phyloP scores from a whole-genome alignment of 345 rosid genomes.

The Citrus maxima region DNA sequence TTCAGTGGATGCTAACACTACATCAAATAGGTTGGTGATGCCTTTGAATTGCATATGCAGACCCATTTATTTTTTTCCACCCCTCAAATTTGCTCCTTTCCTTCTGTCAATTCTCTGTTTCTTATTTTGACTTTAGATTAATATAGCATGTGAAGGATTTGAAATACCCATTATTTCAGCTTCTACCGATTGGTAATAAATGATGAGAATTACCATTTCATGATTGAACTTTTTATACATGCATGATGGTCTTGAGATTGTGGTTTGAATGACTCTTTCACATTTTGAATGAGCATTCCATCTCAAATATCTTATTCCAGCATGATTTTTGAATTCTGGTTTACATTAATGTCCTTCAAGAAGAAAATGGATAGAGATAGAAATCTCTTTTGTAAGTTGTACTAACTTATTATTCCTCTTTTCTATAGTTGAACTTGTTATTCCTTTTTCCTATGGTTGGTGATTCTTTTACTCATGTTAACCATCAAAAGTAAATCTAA shows the following conservation, averaged over 20 bases:
- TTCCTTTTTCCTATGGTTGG: background rate
- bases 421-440: background rate
- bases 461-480: background rate
- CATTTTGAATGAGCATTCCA: background rate
- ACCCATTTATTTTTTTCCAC: background rate
- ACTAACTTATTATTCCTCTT: background rate
- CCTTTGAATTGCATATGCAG: background rate
- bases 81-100: background rate
- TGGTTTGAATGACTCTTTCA: background rate
- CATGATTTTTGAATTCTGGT: background rate
- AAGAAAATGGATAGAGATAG: background rate
- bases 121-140: background rate
- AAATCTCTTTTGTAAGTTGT: background rate
- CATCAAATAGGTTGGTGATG: conserved; percentile 86
- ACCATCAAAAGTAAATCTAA: background rate
- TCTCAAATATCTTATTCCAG: background rate
- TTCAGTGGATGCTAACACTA: conserved; percentile 83
- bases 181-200: background rate
- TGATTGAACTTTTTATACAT: background rate
- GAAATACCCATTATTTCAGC: background rate
- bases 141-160: conserved; percentile 3
- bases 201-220: background rate
- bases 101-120: background rate
- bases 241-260: background rate
- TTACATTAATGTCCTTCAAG: background rate